Conservation (phyloP, 2,329 filamentous ascomycete species). For the Arthrobotrys megalospora region DNA sequence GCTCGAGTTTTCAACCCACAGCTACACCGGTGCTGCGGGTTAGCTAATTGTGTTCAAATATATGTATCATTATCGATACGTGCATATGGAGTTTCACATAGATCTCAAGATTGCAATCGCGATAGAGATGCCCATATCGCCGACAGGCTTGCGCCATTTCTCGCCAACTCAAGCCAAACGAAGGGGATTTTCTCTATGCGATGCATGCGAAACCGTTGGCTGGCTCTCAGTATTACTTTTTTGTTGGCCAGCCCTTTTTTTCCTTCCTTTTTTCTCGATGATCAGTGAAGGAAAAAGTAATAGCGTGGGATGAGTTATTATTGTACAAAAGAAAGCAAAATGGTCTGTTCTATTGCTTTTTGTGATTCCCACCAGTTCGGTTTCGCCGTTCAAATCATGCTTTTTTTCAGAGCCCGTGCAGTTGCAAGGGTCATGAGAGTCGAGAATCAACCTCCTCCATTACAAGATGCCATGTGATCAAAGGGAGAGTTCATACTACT, state of each 20-base stretch:
- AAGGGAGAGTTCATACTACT: not conserved
- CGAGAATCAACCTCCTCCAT: not conserved
- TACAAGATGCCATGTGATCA: conserved; percentile 3
- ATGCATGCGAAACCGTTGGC: conserved; percentile 3
- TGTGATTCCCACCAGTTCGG: conserved; percentile 6
- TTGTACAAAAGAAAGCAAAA: not conserved
- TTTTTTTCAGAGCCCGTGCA: not conserved
- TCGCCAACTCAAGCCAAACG: conserved; percentile 12
- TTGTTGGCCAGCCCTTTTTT: conserved; percentile 10
- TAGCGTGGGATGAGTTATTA: conserved; percentile 18
- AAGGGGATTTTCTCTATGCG: not conserved
- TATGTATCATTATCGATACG: too few relatives aligned
- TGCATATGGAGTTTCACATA: not conserved
- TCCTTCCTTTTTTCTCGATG: not conserved
- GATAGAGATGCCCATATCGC: not conserved
- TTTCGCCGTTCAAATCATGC: conserved; percentile 15
- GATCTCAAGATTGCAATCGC: not conserved
- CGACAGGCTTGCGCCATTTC: conserved; percentile 14
- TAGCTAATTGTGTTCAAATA: too few relatives aligned
- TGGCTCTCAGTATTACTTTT: conserved; percentile 8
- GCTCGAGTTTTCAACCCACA: too few relatives aligned
- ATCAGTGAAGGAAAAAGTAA: conserved; percentile 4
- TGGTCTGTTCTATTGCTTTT: conserved; percentile 1
- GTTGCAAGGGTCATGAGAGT: conserved; percentile 9
- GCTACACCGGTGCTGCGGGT: too few relatives aligned